Evolutionary conservation across 2,329 filamentous ascomycete species (phyloP).

Genomic region (Neopestalotiopsis rosae): DNA sequence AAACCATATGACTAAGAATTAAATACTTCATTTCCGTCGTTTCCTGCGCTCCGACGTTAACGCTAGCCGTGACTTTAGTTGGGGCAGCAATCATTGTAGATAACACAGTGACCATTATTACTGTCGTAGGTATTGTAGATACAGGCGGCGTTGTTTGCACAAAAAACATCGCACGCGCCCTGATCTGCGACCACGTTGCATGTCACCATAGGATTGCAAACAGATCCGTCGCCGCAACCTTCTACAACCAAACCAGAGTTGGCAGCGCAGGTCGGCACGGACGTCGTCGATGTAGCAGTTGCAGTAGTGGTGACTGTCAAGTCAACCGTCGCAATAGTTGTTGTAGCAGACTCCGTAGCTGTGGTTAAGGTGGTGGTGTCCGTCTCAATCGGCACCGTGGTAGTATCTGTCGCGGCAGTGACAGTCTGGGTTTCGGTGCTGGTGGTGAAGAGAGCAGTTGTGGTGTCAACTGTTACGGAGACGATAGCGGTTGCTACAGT

Average conservation of each 20-base stretch:
- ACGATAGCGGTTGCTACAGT: not conserved
- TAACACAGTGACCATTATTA: too few species aligned
- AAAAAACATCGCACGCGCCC: too few species aligned
- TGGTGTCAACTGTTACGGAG: not conserved
- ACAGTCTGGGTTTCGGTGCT: conserved; percentile 6
- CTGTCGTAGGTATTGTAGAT: too few species aligned
- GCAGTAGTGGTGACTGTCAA: not conserved
- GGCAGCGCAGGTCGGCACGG: conserved; percentile 1
- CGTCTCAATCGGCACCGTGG: conserved; percentile 2
- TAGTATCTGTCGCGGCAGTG: conserved; percentile 3
- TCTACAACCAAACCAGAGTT: not conserved
- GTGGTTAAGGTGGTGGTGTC: conserved; percentile 1
- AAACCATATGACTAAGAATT: too few species aligned
- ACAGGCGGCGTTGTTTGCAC: too few species aligned
- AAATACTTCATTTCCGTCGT: too few species aligned
- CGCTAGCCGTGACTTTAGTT: too few species aligned
- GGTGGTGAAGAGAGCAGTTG: not conserved
- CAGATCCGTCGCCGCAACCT: not conserved
- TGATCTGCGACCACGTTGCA: too few species aligned
- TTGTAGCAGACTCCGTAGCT: not conserved
- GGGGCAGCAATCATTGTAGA: too few species aligned
- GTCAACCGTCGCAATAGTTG: not conserved
- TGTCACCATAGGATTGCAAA: not conserved
- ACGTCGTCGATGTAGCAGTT: not conserved
- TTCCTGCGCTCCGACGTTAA: too few species aligned